Evolutionary conservation across 495 filamentous ascomycete species (phyloP), one percentile per base, ranked within the genome.

Genomic region (Tuber indicum): DNA sequence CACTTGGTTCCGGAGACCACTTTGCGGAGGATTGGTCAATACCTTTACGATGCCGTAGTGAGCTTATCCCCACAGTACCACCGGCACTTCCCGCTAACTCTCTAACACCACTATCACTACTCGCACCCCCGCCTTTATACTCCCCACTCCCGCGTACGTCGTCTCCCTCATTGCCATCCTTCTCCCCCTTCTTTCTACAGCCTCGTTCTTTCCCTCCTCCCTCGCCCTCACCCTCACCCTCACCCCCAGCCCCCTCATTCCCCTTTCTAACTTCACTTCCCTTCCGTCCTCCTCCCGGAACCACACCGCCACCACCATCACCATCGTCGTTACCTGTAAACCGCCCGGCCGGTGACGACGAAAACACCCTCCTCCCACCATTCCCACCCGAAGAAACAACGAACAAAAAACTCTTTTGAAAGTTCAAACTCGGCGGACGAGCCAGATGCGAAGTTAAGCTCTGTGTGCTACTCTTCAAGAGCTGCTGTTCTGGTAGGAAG

Each of bases 1-100:
- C 83, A 72, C 83, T 76, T 46, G 75, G 70, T 46, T 79, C 81
- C 41, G 79, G 81, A 0, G 81, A 21, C 14, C 87, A 84, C 77
- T 86, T 84, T 2, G 89, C 88, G 4, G 89, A 88, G 1, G 89
- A 87, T 70, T 86, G 83, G 78, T 91, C 88, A 36, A 88, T 87
- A 39, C 90, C 90, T 78, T 92, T 88, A 49, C 91, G 87, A 81
- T 91, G 90, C 92, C 92, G 93, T 81, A 92, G 92, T 70, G 73
- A 7, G 45, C 17, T 16, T 71, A 41, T 52, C 36, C 39, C n/a
- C n/a, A 46, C 8, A 23, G 9, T 47, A 47, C 75, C 39, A 41
- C 39, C 39, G 39, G 39, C 10, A 70, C 74, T 75, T 70, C 75
- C 43, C 75, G 42, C 52, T 73, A 45, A 32, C 47, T 41, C 72